A percentile compares a stretch with the other conserved stretches of the same genome.
phyloP scores from a whole-genome alignment of 495 filamentous ascomycete genomes.

The Bombardia bombarda region DNA sequence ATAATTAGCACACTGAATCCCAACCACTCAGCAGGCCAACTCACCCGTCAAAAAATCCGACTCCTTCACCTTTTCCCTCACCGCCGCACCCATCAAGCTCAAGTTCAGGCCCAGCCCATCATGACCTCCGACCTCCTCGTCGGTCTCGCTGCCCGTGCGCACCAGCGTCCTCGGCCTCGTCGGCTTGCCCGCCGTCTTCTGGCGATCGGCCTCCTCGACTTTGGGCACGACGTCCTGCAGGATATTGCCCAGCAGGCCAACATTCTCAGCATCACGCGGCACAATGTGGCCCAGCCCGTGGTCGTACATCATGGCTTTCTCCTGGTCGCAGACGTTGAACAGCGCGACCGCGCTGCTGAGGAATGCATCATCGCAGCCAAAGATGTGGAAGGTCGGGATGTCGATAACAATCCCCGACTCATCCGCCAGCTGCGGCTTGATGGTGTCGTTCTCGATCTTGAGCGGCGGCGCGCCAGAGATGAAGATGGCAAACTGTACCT shows the following conservation, averaged over 20 bases:
- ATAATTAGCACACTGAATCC: no score
- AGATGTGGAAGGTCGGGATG: constrained; percentile 49
- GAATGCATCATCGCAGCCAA: constrained; percentile 50
- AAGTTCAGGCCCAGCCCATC: no score
- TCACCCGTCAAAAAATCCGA: no score
- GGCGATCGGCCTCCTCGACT: constrained; percentile 15
- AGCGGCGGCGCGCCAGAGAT: constrained; percentile 48
- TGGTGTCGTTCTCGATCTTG: constrained; percentile 23
- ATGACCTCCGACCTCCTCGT: no score
- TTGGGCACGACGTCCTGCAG: constrained; percentile 18
- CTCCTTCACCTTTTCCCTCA: no score
- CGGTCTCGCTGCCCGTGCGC: constrained; percentile 4
- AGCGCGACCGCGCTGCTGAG: constrained; percentile 43
- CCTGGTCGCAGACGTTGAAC: constrained; percentile 48
- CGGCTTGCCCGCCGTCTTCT: not conserved
- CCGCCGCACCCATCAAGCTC: no score
- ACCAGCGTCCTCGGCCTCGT: not conserved
- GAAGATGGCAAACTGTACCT: constrained; percentile 40
- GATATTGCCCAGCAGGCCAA: constrained; percentile 31
- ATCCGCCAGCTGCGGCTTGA: constrained; percentile 33
- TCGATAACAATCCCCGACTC: constrained; percentile 38
- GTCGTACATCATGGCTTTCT: constrained; percentile 44
- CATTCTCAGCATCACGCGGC: constrained; percentile 40
- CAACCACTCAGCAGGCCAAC: no score
- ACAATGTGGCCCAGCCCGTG: constrained; percentile 49